These are phyloP conservation scores for Pythium dissimile DNA, from an alignment of 352 stramenopile genomes.

Conservation along the genomic window DNA sequence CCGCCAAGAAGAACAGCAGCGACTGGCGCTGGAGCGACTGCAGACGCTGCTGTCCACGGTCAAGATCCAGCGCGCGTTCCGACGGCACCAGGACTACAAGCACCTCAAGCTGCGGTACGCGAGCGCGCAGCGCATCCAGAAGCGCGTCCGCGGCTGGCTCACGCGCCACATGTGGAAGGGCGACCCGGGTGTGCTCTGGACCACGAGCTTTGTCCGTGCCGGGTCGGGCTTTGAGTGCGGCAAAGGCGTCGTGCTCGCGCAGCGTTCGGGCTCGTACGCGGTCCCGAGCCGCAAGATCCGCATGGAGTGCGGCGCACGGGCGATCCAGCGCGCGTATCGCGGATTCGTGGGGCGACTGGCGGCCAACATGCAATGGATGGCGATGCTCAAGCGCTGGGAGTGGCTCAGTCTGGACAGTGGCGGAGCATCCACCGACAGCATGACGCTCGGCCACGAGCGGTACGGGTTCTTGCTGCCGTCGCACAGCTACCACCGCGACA, in stretches of 20 bases:
- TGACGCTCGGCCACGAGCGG: conserved; percentile 46
- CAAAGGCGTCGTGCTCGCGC: conserved; percentile 35
- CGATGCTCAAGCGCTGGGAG: conserved; percentile 69
- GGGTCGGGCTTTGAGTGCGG: conserved; percentile 47
- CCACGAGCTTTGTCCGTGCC: conserved; percentile 36
- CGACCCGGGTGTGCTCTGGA: conserved; percentile 45
- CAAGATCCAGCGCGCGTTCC: conserved; percentile 66
- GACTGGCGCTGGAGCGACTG: conserved; percentile 33
- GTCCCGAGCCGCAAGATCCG: conserved; percentile 43
- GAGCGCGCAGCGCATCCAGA: conserved; percentile 48
- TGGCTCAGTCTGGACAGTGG: conserved; percentile 50
- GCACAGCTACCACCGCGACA: conserved; percentile 39
- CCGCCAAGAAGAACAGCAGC: conserved; percentile 26
- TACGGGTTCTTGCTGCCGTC: conserved; percentile 63
- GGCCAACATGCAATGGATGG: conserved; percentile 61
- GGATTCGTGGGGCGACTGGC: conserved; percentile 46
- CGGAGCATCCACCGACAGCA: conserved; percentile 29
- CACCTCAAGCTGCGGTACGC: conserved; percentile 47
- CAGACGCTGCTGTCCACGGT: conserved; percentile 41
- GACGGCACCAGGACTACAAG: conserved; percentile 37
- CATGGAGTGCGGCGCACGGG: conserved; percentile 26
- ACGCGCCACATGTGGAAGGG: conserved; percentile 63
- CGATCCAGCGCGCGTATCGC: conserved; percentile 53
- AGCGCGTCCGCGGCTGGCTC: conserved; percentile 53
- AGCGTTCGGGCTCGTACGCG: conserved; percentile 49